Evolutionary conservation across 2,329 filamentous ascomycete genomes (phyloP).

Genomic region (Epichloe brachyelytri): DNA sequence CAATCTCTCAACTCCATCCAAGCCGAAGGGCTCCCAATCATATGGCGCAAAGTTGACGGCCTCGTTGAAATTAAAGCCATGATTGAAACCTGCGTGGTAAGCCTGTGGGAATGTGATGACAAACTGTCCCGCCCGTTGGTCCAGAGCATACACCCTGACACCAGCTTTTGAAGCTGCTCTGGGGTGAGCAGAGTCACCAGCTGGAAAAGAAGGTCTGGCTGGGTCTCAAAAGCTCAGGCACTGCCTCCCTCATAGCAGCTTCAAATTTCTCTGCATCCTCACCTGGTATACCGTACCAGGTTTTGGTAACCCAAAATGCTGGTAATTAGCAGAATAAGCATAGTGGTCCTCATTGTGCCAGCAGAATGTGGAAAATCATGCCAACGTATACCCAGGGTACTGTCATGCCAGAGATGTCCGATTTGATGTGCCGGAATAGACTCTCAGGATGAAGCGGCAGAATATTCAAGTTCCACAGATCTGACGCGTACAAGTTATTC

Average conservation of each 20-base stretch:
- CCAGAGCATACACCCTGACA: constrained; percentile 85
- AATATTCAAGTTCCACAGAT: constrained; percentile 93
- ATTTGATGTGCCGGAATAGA: constrained; percentile 92
- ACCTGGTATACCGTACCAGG: constrained; percentile 95
- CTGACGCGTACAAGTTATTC: constrained; percentile 70
- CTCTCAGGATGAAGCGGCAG: constrained; percentile 84
- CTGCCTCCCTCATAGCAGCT: constrained; percentile 84
- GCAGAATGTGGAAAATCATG: constrained; percentile 99
- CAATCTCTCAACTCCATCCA: constrained; percentile 72
- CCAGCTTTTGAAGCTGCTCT: constrained; percentile 82
- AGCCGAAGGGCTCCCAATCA: constrained; percentile 91
- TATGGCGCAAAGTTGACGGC: constrained; percentile 93
- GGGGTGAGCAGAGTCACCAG: constrained; percentile 92
- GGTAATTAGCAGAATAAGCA: constrained; percentile 94
- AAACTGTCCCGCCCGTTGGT: constrained; percentile 89
- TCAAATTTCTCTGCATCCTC: constrained; percentile 93
- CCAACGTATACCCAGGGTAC: constrained; percentile 98
- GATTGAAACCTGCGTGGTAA: constrained; percentile 96
- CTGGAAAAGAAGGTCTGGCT: constrained; percentile 92
- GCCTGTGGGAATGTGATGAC: constrained; percentile 95
- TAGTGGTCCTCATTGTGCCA: constrained; percentile 99
- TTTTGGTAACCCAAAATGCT: constrained; percentile 98
- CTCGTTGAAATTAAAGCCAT: constrained; percentile 98
- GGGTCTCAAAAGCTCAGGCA: constrained; percentile 90
- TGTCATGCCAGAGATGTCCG: constrained; percentile 97